Base-by-base conservation (phyloP, 2,329 filamentous ascomycete genomes). In the Talaromyces sp. region DNA sequence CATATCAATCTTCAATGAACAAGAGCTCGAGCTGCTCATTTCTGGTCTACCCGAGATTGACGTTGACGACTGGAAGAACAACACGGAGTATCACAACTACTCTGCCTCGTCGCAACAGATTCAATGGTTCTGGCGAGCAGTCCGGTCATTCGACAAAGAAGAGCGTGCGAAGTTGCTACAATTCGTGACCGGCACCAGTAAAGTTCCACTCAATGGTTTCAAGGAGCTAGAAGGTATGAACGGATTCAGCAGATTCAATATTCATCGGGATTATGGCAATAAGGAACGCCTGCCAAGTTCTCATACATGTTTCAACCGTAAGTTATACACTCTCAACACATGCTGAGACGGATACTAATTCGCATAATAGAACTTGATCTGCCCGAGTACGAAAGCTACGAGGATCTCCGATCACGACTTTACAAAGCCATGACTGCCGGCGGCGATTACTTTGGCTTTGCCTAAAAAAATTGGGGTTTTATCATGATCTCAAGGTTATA, bases 201-300 rank as follows among this genome's bases (percentile, higher is more conserved):
- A 99, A 81, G 96, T 99, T 56, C 95, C 95, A 45, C 87, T 99
- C 59, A 99, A 99, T 72, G 95, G 95, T 13, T 99, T 99, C 85
- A 97, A 97, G 81, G 95, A 99, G 79, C 86, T 99, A 7, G 96
- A 99, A 81, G 96, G 95, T 70, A 99, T 99, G 95, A 98, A 99
- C 75, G 95, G 95, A 45, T 89, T 98, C 77, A 97, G 91, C 79
- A 89, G 92, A 69, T 99, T 99, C 88, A 99, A 98, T 78, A 98
- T 99, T 68, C 95, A 99, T 77, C 92, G 95, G 69, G 95, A 98
- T 79, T 97, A 96, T 80, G 93, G 94, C 72, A 94, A 90, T 83
- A 98, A 97, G 80, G 92, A 97, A 75, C 90, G 95, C 70, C 85
- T 99, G 69, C 95, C 95, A 64, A 96, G 92, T 73, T 97, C 93